Evolutionary conservation across 805 yeast species (phyloP).

Genomic region (Candida chauliodis): DNA sequence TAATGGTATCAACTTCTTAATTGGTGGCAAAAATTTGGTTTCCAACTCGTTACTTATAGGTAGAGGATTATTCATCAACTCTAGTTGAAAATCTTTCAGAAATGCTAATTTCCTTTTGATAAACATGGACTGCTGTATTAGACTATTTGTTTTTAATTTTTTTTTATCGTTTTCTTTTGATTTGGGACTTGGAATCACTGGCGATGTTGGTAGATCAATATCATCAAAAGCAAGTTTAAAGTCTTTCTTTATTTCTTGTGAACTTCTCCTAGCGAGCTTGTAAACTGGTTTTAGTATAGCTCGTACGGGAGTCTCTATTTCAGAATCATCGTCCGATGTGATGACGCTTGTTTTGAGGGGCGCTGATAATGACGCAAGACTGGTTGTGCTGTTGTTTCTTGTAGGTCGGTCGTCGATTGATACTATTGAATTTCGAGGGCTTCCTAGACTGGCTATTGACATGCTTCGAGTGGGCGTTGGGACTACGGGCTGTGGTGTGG

Average conservation of each 20-base stretch:
- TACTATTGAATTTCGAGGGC: slow-evolving; percentile 40
- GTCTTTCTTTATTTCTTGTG: slow-evolving; percentile 18
- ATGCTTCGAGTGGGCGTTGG: slow-evolving; percentile 26
- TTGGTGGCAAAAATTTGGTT: slow-evolving; percentile 10
- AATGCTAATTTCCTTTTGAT: slow-evolving; percentile 29
- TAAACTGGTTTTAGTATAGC: slow-evolving; percentile 16
- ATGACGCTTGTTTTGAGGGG: slow-evolving; percentile 15
- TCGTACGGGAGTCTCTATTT: slow-evolving; percentile 20
- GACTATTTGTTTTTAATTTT: slow-evolving; percentile 13
- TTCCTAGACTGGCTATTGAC: slow-evolving; percentile 33
- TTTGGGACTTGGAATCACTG: background rate
- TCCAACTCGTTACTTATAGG: slow-evolving; percentile 8
- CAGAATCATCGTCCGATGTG: slow-evolving; percentile 37
- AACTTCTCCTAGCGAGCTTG: slow-evolving; percentile 10
- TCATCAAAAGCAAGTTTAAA: slow-evolving; percentile 21
- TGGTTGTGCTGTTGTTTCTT: slow-evolving; percentile 31
- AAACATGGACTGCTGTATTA: slow-evolving; percentile 23
- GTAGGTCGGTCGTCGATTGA: slow-evolving; percentile 35
- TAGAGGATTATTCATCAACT: slow-evolving; percentile 16
- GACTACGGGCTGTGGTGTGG: slow-evolving; percentile 1
- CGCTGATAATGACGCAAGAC: slow-evolving; percentile 13
- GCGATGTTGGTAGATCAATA: background rate
- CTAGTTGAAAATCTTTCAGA: slow-evolving; percentile 39
- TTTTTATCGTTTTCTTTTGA: slow-evolving; percentile 7
- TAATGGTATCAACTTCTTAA: slow-evolving; percentile 3